Base-by-base conservation (phyloP, 2,329 filamentous ascomycete genomes). In the Fusarium sterilihyphosum region DNA sequence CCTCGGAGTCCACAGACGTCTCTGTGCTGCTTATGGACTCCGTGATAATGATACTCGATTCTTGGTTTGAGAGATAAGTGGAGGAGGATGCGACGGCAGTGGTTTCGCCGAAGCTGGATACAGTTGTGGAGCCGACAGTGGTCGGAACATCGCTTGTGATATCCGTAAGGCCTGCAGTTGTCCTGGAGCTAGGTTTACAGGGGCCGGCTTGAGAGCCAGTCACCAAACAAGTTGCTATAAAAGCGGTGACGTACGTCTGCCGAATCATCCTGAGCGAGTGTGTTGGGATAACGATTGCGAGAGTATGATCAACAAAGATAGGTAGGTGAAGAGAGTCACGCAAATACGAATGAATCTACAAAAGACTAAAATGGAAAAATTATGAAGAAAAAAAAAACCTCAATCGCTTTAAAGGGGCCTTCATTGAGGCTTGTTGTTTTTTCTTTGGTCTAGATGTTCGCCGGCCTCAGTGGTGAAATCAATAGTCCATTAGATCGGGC, bases 291-390 rank as follows among this genome's bases (percentile, higher is more conserved):
- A 35, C 17, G 31, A 8, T 7, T 14, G 5, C 7, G 31, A 35
- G 16, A 0, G 12, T n/a, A n/a, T 4, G 3, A 24, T 11, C 4
- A 53, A 22, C n/a, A 37, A 1, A 26, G 4, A 26, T 5, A 2
- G 9, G 2, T 5, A 2, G 9, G 2, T 11, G 4, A 22, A 20
- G 50, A 26, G 31, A 8, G 5, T 13, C 26, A 22, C 12, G 38
- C 1, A 22, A 40, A 22, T 40, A 26, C 26, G 26, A 26, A 26
- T 26, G 26, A 26, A 26, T 26, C 26, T 26, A 26, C 26, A 26
- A 26, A 26, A 26, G 26, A 26, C 26, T 26, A 26, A 26, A 26
- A 26, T 26, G 26, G 26, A 26, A 26, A 26, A 26, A 26, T 26
- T 26, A 26, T 26, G 26, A 26, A 26, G 8, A 5, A 37, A 26